Percentiles rank a stretch among this genome's conserved stretches.
Evolutionary conservation across 2,329 filamentous ascomycete species (phyloP).

Genomic region (Aspergillus oerlinghausenensis): DNA sequence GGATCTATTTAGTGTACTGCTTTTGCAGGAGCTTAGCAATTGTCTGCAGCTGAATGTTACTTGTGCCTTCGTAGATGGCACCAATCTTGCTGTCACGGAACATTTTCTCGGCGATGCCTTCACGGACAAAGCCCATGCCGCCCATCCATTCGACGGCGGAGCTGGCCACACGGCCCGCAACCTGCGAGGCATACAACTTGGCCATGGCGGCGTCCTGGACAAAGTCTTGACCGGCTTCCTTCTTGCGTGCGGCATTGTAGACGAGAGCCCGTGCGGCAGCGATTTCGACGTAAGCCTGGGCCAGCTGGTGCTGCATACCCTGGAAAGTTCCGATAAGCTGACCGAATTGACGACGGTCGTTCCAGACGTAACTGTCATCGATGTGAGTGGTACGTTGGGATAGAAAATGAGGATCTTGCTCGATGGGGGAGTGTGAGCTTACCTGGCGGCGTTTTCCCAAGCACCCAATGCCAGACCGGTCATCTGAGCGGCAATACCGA

Average conservation of each 20-base stretch:
- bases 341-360: conserved; percentile 96
- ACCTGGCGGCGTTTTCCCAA: conserved; percentile 87
- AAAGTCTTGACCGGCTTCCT: conserved; percentile 95
- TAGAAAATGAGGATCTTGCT: not conserved
- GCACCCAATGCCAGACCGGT: conserved; percentile 91
- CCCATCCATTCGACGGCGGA: conserved; percentile 98
- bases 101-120: conserved; percentile 96
- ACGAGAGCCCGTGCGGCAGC: conserved; percentile 84
- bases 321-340: conserved; percentile 93
- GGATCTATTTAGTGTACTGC: conserved; percentile 56
- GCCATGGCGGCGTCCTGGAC: conserved; percentile 97
- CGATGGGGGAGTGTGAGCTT: conserved; percentile 22
- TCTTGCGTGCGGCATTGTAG: conserved; percentile 94
- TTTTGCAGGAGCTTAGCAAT: conserved; percentile 68
- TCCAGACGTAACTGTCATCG: conserved; percentile 75
- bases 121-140: conserved; percentile 96
- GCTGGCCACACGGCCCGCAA: conserved; percentile 79
- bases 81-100: conserved; percentile 98
- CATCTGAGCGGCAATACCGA: conserved; percentile 98
- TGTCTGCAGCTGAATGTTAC: conserved; percentile 65
- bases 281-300: conserved; percentile 93
- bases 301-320: conserved; percentile 98
- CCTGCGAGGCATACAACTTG: conserved; percentile 90
- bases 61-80: conserved; percentile 85
- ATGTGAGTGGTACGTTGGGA: not conserved